Conservation (phyloP, 139 green algal genomes). For the Closterium sp. region DNA sequence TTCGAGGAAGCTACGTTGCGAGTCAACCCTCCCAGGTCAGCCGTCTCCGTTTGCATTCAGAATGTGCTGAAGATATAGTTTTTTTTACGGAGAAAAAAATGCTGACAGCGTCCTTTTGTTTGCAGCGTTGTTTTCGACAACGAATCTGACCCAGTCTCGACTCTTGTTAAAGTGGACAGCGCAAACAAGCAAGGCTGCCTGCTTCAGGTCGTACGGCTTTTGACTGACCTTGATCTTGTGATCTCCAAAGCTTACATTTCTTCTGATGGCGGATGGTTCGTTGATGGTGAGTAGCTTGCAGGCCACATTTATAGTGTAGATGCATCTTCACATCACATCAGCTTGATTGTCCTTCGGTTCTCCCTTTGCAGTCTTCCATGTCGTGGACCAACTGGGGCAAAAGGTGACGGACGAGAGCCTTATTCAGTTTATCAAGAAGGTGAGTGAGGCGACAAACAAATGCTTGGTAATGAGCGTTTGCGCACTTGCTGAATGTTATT, state of each 20-base stretch:
- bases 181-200: conserved; percentile 94
- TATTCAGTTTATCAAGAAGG: conserved; percentile 42
- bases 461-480: not conserved
- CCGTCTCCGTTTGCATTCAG: not conserved
- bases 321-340: not conserved
- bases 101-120: not conserved
- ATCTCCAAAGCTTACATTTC: conserved; percentile 81
- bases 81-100: not conserved
- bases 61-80: not conserved
- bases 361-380: conserved; percentile 75
- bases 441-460: conserved; percentile 1
- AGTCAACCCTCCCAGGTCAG: conserved; percentile 3
- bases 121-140: conserved; percentile 42
- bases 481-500: not conserved
- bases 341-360: not conserved
- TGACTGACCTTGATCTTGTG: conserved; percentile 87
- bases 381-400: conserved; percentile 71
- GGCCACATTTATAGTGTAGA: not conserved
- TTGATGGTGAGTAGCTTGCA: conserved; percentile 69
- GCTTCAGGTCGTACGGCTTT: conserved; percentile 90
- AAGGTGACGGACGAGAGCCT: conserved; percentile 63
- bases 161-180: conserved; percentile 70
- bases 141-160: conserved; percentile 12
- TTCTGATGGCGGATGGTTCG: conserved; percentile 93
- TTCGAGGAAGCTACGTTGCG: not conserved